Evolutionary conservation across 2,329 filamentous ascomycete genomes (phyloP), one percentile per base, ranked within the genome.

Genomic region (Colletotrichum euphorbiae): DNA sequence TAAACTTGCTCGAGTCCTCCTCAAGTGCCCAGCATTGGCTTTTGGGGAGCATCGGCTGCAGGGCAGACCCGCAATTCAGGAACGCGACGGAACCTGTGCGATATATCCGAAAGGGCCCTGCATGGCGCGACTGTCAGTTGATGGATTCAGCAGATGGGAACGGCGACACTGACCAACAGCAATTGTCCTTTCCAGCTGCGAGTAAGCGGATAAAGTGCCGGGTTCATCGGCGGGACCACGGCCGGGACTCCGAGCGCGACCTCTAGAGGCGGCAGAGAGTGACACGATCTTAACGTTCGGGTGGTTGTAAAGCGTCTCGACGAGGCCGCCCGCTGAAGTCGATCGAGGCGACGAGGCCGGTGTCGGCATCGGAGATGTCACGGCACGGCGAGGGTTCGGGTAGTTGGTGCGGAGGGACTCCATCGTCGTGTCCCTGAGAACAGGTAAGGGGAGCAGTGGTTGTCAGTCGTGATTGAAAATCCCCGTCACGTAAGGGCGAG

Each of bases 1-100:
- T 91, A 73, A 97, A 97, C 73, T 90, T 87, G 78, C 84, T 93
- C 45, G 91, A 91, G 63, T 90, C 87, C 65, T 93, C 91, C 77
- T 97, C 93, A 36, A 98, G 91, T 77, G 92, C 97, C 94, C 94
- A 98, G 76, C 92, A 97, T 79, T 97, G 94, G 67, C 93, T 97
- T 77, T 93, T 93, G 24, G 93, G 93, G 59, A 98, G 81, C 70
- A 98, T 96, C 11, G 94, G 92, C 74, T 96, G 93, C 17, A 97
- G 85, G 15, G 94, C 90, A 62, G 89, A 89, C 68, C 93, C 93
- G 71, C 93, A 97, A 78, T 92, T 95, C 9, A 98, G 84, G 74
- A 97, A 98, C 12, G 93, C 92, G 15, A 96, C 93, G 9, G 93
- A 93, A 19, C 93, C 92, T 38, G 96, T 91, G 74, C 92, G 90